These are phyloP conservation scores for Alternaria arbusti DNA, from an alignment of 2,329 filamentous ascomycete genomes.

Conservation along the genomic window DNA sequence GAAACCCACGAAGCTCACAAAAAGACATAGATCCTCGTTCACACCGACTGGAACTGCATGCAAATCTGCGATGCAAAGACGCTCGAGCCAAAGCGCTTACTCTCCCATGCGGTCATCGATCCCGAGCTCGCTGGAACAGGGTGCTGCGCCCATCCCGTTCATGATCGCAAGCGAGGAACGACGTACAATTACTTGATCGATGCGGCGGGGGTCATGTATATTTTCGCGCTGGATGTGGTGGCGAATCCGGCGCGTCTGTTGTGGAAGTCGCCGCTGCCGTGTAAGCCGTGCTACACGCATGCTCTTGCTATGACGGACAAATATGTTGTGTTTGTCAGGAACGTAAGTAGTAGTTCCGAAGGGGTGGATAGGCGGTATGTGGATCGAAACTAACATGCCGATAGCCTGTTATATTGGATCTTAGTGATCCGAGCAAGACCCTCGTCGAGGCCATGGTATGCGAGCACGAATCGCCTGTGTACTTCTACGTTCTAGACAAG, in stretches of 20 bases:
- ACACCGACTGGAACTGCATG: not conserved
- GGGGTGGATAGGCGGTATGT: not conserved
- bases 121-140: not conserved
- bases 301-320: slow-evolving; percentile 1
- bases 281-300: not conserved
- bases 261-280: not conserved
- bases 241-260: not conserved
- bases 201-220: not conserved
- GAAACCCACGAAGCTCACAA: not conserved
- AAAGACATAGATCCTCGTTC: not conserved
- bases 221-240: not conserved
- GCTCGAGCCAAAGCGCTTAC: not conserved
- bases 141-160: not conserved
- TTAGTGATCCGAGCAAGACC: not conserved
- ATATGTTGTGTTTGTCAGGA: not conserved
- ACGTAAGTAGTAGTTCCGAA: not conserved
- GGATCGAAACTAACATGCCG: not conserved
- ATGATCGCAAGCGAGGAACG: not conserved
- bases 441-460: not conserved
- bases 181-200: slow-evolving; percentile 1
- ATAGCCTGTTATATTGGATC: not conserved
- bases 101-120: not conserved
- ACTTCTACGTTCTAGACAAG: not conserved
- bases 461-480: not conserved
- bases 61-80: not conserved